Evolutionary conservation across 495 filamentous ascomycete species (phyloP), one percentile per base, ranked within the genome.

Genomic region (Hypoxylon intermedium): DNA sequence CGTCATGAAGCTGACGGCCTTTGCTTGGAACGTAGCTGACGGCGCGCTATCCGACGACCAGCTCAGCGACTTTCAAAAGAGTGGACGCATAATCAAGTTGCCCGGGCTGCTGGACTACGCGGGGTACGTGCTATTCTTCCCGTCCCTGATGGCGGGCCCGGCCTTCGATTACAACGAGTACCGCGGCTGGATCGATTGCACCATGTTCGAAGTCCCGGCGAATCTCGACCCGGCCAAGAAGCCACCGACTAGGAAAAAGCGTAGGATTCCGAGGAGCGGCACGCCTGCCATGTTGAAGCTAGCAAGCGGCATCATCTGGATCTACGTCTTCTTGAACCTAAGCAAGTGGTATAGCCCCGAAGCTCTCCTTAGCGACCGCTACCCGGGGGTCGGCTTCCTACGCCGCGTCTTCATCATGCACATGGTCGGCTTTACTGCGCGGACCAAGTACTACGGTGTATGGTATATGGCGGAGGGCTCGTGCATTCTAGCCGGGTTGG

Each of bases 21-120:
- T 98, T 71, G 96, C 92, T 78, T 98, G 94, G 94, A 97, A 97
- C 69, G 87, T 98, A 16, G 89, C 92, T 62, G 94, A 98, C 74
- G 94, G 95, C 21, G 83, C 84, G 47, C 76, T 93, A 26, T 87
- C 91, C 9, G 84, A 89, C 21, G 81, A 87, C 23, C 87, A 91
- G 50, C 83, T 98, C 19, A 89, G 89, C 3, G 92, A 93, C 57
- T 83, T 88, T 53, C 94, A 98, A 69, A 90, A 88, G 68, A 90
- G 93, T 64, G 85, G 90, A 41, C 88, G 88, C 19, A 82, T 98
- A 30, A 76, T 73, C 13, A 64, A 89, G 37, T 79, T 98, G 30
- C 94, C 94, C 0, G 70, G 73, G 21, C 62, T 93, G 3, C 74
- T 96, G 40, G 88, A 98, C 74, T 98, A 88, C 70, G 75, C 85